Evolutionary conservation across 2,329 filamentous ascomycete genomes (phyloP), one percentile per base, ranked within the genome.

Genomic region (Fusarium liriodendri): DNA sequence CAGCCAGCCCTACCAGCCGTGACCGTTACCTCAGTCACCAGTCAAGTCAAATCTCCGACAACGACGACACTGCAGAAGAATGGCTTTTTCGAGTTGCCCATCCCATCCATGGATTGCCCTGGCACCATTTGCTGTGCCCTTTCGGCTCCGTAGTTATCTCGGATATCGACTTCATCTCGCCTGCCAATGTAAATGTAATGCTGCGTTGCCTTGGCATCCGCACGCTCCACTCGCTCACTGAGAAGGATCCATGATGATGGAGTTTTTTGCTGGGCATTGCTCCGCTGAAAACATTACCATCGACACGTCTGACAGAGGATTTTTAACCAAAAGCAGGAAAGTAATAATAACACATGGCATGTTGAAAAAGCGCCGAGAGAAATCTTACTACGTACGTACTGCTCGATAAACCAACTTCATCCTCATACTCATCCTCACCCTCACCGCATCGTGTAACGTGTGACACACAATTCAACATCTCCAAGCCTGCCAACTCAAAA

Each of bases 111-210:
- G 32, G 22, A 42, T 29, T 18, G 50, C 64, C 62, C 40, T 71
- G 37, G 47, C 47, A 32, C 47, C 47, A 45, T 40, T 18, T 47
- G 22, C 42, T 25, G 20, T 64, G 20, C 33, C 59, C 25, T 60
- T 47, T 59, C 52, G 61, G 71, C 27, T 63, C 45, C 69, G 40
- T n/a, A n/a, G n/a, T n/a, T 52, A 52, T 37, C 18, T 60, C 58
- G 27, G 50, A 60, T 33, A 70, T 64, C 33, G 71, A 65, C 42
- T 47, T 71, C 70, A 71, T 73, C 63, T 73, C 70, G 50, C 37
- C 42, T 55, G 61, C 45, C 47, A 63, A 54, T 50, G 29, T 20
- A 33, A 55, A 35, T 52, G 27, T 60, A 63, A 62, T 68, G 67
- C 40, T 55, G 40, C 32, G 47, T 60, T 52, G 61, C 20, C 67